These are phyloP conservation scores for Avena sativa DNA, from an alignment of 176 grass and related monocot species.

Conservation along the genomic window DNA sequence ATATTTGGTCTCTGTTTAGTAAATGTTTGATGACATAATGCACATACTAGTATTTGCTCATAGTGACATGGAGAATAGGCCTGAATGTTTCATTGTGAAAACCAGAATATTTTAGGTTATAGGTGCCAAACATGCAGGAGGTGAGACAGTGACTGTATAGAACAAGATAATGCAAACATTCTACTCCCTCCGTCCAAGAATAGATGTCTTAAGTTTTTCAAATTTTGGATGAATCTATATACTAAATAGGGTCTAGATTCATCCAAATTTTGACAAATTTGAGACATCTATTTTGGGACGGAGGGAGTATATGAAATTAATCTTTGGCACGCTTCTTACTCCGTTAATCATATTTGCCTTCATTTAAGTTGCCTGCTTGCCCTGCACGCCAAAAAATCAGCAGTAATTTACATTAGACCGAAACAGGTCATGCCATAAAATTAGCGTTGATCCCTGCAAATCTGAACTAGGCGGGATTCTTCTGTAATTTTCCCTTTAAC, in stretches of 20 bases:
- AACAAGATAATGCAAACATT: background rate
- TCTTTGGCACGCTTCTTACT: background rate
- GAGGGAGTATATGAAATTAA: background rate
- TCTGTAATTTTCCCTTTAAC: slow-evolving; percentile 7
- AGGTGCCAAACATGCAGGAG: slow-evolving; percentile 20
- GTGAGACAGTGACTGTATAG: slow-evolving; percentile 17
- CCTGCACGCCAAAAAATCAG: background rate
- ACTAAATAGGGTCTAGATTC: too few species aligned
- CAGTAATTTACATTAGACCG: background rate
- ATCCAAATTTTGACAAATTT: too few species aligned
- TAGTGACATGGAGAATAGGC: background rate
- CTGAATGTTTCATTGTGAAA: background rate
- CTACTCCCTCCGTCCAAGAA: background rate
- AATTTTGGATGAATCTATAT: too few species aligned
- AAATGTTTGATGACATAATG: slow-evolving; percentile 26
- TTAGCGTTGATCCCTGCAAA: slow-evolving; percentile 29
- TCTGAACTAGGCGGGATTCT: slow-evolving; percentile 50
- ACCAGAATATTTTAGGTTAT: slow-evolving; percentile 9
- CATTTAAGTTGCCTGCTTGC: slow-evolving; percentile 1
- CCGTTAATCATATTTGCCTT: background rate
- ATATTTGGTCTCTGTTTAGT: slow-evolving; percentile 13
- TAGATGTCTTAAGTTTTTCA: too few species aligned
- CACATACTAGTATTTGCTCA: slow-evolving; percentile 17
- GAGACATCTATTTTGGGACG: too few species aligned
- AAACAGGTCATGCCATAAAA: slow-evolving; percentile 8